Evolutionary conservation across 257 asterid genomes (phyloP), one percentile per base, ranked within the genome.

Genomic region (Nemophila menziesii): DNA sequence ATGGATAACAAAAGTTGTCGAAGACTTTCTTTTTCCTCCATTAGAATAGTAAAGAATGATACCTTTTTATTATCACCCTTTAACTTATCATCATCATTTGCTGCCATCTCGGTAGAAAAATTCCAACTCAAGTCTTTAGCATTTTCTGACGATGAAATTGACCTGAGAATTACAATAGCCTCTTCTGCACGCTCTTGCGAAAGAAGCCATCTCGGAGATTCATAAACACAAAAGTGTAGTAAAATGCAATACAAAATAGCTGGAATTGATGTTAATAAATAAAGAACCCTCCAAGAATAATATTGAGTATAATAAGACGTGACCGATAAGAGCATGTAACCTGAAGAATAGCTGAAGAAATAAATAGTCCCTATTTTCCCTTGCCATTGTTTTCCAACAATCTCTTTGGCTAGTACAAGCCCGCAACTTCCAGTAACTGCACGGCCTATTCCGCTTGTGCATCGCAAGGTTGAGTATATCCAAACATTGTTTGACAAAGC

Each of bases 181-280:
- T 52, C 66, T 38, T 21, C 7, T 12, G 51, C 33, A 52, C 49
- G 2, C 58, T 66, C 61, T 56, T 67, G 46, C 3, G 67, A 19
- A 3, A 66, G 57, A 8, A 64, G 70, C 79, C 86, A 73, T 44
- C 54, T 55, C 22, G 79, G 82, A 1, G 86, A 69, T 14, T 77
- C 86, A 2, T 39, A 23, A 15, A 56, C 70, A 14, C 49, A 47
- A 24, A 64, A 63, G 7, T 63, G 58, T 12, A 76, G 23, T 14
- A 66, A 16, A 0, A 72, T 5, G 11, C 76, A 57, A 41, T 76
- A 73, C 13, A 63, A 3, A 6, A 58, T 12, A 1, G 44, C 60
- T 0, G 82, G 77, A 16, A 53, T 10, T 11, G 65, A 64, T 8
- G 72, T 73, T 20, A 14, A 43, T 16, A 77, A 44, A 50, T 77